These are phyloP conservation scores for Symbiotaphrina buchneri DNA, from an alignment of 495 filamentous ascomycete species.

Conservation along the genomic window DNA sequence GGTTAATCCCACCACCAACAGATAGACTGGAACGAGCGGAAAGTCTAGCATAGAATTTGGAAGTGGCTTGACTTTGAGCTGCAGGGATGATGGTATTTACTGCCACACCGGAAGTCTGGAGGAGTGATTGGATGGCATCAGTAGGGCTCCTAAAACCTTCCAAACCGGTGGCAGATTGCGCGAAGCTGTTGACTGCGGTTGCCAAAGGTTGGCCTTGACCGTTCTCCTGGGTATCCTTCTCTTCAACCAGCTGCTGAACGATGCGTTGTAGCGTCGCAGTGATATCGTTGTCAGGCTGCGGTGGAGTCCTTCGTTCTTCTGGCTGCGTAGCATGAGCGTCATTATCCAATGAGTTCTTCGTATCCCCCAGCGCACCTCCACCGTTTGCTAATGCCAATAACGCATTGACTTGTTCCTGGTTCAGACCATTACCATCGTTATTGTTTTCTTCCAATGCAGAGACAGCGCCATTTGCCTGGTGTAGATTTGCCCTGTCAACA, in stretches of 20 bases:
- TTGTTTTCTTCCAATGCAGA: no score
- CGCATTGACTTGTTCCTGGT: conserved; percentile 5
- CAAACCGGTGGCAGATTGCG: background rate
- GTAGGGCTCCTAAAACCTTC: background rate
- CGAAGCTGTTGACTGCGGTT: conserved; percentile 1
- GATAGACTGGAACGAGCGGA: conserved; percentile 4
- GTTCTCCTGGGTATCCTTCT: no score
- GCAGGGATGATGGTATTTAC: conserved; percentile 7
- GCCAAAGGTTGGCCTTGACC: background rate
- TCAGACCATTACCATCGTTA: conserved; percentile 5
- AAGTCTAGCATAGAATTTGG: conserved; percentile 6
- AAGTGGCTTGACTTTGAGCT: conserved; percentile 5
- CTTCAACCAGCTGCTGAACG: conserved; percentile 4
- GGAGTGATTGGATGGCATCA: no score
- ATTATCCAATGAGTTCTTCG: conserved; percentile 3
- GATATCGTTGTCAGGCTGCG: conserved; percentile 7
- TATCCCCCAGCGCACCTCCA: conserved; percentile 3
- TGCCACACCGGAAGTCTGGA: conserved; percentile 3
- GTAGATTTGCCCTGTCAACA: background rate
- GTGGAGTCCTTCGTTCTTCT: background rate
- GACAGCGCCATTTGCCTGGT: conserved; percentile 2
- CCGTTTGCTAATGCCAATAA: conserved; percentile 5
- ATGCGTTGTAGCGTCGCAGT: conserved; percentile 5
- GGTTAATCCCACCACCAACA: conserved; percentile 6
- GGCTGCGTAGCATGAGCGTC: background rate